These are phyloP conservation scores for Globisporangium camurandrum DNA, from an alignment of 352 stramenopile genomes.

Conservation along the genomic window DNA sequence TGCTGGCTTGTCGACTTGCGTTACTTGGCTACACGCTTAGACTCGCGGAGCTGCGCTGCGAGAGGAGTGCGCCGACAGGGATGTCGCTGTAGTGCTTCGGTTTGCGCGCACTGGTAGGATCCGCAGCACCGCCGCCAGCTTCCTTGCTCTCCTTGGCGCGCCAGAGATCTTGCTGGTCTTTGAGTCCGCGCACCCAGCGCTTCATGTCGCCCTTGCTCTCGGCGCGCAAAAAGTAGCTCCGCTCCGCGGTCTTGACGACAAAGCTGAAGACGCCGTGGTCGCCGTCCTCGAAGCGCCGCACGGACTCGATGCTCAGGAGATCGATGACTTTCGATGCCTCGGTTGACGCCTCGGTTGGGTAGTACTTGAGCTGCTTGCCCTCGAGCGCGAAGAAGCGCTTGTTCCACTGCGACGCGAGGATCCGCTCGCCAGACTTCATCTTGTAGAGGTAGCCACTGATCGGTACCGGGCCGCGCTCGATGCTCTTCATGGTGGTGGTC, in stretches of 20 bases:
- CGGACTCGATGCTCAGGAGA: slow-evolving; percentile 64
- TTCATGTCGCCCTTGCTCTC: slow-evolving; percentile 86
- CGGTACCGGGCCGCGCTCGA: slow-evolving; percentile 48
- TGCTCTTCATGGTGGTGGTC: slow-evolving; percentile 31
- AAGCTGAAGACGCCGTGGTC: slow-evolving; percentile 79
- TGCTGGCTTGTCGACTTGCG: too few species aligned
- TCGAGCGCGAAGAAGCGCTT: slow-evolving; percentile 78
- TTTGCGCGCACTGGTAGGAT: slow-evolving; percentile 23
- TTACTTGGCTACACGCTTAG: slow-evolving; percentile 33
- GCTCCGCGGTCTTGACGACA: slow-evolving; percentile 64
- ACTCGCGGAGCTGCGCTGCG: slow-evolving; percentile 30
- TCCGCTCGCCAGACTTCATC: slow-evolving; percentile 64
- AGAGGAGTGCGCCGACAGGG: slow-evolving; percentile 20
- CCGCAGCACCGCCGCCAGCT: slow-evolving; percentile 11
- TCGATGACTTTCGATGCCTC: slow-evolving; percentile 69
- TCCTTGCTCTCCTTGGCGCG: slow-evolving; percentile 42
- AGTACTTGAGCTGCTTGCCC: slow-evolving; percentile 74
- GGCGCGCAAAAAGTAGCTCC: slow-evolving; percentile 74
- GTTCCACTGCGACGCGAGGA: slow-evolving; percentile 76
- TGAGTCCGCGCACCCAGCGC: slow-evolving; percentile 74
- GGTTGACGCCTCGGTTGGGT: slow-evolving; percentile 46
- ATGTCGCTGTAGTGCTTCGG: slow-evolving; percentile 78
- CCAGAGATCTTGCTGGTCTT: slow-evolving; percentile 80
- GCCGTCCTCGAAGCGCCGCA: slow-evolving; percentile 75
- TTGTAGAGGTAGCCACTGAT: slow-evolving; percentile 83